Conservation (phyloP, 495 filamentous ascomycete genomes). For the Parmelia sp. region DNA sequence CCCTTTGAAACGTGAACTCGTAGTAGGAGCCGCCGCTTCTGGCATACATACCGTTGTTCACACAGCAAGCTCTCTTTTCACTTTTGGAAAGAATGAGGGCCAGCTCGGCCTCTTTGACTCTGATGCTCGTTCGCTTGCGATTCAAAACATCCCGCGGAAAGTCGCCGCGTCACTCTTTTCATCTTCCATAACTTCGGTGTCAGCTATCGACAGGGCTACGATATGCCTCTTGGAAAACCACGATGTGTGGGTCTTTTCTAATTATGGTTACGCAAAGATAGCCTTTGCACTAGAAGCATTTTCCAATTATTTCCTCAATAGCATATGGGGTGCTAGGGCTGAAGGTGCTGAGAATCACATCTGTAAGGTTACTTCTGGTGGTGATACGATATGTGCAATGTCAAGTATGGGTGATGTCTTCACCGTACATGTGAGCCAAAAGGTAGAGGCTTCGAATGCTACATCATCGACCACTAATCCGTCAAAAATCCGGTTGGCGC, state of each 20-base stretch:
- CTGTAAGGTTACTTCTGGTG: conserved; percentile 69
- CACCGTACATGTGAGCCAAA: conserved; percentile 65
- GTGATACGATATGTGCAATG: conserved; percentile 82
- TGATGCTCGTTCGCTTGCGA: conserved; percentile 80
- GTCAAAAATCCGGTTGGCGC: conserved; percentile 68
- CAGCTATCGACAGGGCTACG: conserved; percentile 87
- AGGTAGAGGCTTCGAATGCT: conserved; percentile 50
- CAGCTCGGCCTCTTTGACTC: conserved; percentile 93
- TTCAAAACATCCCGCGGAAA: conserved; percentile 73
- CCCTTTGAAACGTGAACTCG: conserved; percentile 73
- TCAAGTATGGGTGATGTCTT: conserved; percentile 80
- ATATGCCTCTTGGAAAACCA: conserved; percentile 76
- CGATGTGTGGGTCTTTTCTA: conserved; percentile 87
- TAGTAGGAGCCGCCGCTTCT: conserved; percentile 83
- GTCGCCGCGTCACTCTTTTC: conserved; percentile 84
- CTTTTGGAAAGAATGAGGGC: conserved; percentile 93
- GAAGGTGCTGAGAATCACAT: conserved; percentile 59
- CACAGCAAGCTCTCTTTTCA: conserved; percentile 74
- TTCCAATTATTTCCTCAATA: conserved; percentile 57
- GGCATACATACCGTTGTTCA: conserved; percentile 86
- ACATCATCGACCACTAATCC: conserved; percentile 82
- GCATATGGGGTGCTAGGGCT: conserved; percentile 61
- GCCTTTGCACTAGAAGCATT: conserved; percentile 71
- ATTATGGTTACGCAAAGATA: conserved; percentile 84
- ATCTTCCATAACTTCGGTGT: conserved; percentile 66